Base-by-base conservation (phyloP, 208 protist genomes). In the Crithidia sp. region DNA sequence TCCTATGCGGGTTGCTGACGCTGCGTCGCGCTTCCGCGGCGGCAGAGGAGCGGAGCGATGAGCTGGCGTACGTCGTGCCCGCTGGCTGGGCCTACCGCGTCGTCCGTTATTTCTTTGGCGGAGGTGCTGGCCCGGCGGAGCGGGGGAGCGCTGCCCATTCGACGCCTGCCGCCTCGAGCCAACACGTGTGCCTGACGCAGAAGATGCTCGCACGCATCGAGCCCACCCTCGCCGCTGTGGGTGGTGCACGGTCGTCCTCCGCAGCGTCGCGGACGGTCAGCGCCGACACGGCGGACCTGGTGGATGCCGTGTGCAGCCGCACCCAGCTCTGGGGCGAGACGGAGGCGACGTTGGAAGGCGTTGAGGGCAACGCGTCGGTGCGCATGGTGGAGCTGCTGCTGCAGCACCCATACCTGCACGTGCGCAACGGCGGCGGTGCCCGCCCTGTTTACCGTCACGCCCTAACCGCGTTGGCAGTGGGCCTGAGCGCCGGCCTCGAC, bases 391-490 rank as follows among this genome's bases (percentile, higher is more conserved):
- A 82, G 45, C 64, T 78, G 36, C 87, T 96, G 52, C 71, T 96
- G 37, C 81, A 66, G n/a, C 56, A 85, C 56, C 88, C 89, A n/a
- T 90, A 90, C 71, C 75, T 93, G 50, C 82, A 81, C 54, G 80
- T 90, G 40, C 52, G 61, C 28, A 79, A 82, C 39, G 64, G 76
- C 40, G 54, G 59, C 5, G 64, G 73, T 56, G 55, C 71, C 41
- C 82, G 86, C 4, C 76, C 83, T 36, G 79, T 96, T 10, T 94
- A 93, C 77, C 89, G 84, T 37, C 71, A 88, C 63, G 87, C 87
- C 5, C 83, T 94, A 14, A 85, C 76, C 0, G 74, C 81, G 2
- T 81, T 96, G 50, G 75, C 83, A 7, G 54, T 67, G 12, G 82
- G 79, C 17, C 83, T 96, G 70, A 88, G 87, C 67, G 50, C 65